Percentiles rank a stretch among this genome's conserved stretches.
These are phyloP conservation scores for Fusarium pseudoanthophilum DNA, from an alignment of 2,329 filamentous ascomycete species.

Conservation along the genomic window DNA sequence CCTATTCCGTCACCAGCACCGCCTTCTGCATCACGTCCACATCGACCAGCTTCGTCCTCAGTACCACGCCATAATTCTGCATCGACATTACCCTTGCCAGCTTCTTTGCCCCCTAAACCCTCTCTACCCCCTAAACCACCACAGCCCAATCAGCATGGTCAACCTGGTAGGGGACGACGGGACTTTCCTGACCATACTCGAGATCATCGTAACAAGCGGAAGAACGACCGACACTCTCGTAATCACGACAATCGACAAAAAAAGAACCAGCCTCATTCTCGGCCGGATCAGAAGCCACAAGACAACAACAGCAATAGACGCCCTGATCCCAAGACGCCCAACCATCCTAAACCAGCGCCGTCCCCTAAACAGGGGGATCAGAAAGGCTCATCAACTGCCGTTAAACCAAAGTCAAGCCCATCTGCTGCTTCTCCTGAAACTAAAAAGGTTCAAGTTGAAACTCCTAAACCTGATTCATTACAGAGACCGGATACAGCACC, in stretches of 20 bases:
- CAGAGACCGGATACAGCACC: conserved; percentile 13
- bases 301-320: conserved; percentile 29
- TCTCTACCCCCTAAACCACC: conserved; percentile 48
- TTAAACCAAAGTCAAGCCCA: conserved; percentile 13
- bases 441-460: conserved; percentile 17
- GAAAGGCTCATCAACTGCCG: conserved; percentile 8
- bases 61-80: conserved; percentile 28
- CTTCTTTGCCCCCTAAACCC: conserved; percentile 50
- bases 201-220: conserved; percentile 47
- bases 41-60: conserved; percentile 27
- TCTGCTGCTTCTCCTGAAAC: conserved; percentile 12
- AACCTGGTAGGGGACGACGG: conserved; percentile 35
- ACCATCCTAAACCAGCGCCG: conserved; percentile 33
- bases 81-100: conserved; percentile 31
- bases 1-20: conserved; percentile 27
- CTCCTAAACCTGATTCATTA: conserved; percentile 6
- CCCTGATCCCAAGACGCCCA: conserved; percentile 9
- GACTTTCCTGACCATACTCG: conserved; percentile 44
- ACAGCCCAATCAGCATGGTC: conserved; percentile 30
- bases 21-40: conserved; percentile 22
- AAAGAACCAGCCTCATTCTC: conserved; percentile 37
- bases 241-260: conserved; percentile 46
- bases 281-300: conserved; percentile 43
- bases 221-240: conserved; percentile 48
- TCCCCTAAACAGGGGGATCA: conserved; percentile 45